Percentiles rank a stretch among this genome's conserved stretches.
Conservation (phyloP, 306 rosid species). For the Pterocarpus macrocarpus region DNA sequence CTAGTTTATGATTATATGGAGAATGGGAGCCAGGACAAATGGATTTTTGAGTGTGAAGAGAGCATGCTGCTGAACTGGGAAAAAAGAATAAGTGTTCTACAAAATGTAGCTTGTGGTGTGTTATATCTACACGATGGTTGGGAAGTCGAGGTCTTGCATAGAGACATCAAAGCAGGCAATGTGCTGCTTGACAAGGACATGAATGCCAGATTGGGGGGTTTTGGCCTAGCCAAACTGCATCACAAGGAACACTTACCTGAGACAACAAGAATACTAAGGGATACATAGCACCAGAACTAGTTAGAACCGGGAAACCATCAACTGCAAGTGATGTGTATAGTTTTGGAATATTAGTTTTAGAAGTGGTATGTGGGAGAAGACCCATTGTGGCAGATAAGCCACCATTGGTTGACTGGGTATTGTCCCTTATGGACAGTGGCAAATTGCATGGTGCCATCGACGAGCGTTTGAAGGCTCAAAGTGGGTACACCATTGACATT, state of each 20-base stretch:
- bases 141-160: slow-evolving; percentile 64
- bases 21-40: slow-evolving; percentile 62
- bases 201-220: slow-evolving; percentile 62
- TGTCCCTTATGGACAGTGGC: slow-evolving; percentile 53
- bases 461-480: slow-evolving; percentile 47
- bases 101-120: slow-evolving; percentile 60
- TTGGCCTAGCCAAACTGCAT: slow-evolving; percentile 58
- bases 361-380: slow-evolving; percentile 56
- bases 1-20: slow-evolving; percentile 66
- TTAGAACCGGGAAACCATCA: slow-evolving; percentile 51
- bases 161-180: slow-evolving; percentile 65
- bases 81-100: slow-evolving; percentile 53
- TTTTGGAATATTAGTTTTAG: slow-evolving; percentile 59
- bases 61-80: slow-evolving; percentile 54
- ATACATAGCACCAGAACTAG: slow-evolving; percentile 60
- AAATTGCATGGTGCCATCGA: slow-evolving; percentile 47
- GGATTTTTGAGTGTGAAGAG: slow-evolving; percentile 53
- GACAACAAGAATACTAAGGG: slow-evolving; percentile 59
- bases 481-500: slow-evolving; percentile 25
- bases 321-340: slow-evolving; percentile 50
- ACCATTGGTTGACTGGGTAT: slow-evolving; percentile 52
- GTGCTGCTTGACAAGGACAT: slow-evolving; percentile 64
- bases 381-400: slow-evolving; percentile 53
- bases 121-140: slow-evolving; percentile 66
- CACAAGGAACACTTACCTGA: slow-evolving; percentile 41